Evolutionary conservation across 306 rosid species (phyloP).

Genomic region (Citrullus mucosospermus): DNA sequence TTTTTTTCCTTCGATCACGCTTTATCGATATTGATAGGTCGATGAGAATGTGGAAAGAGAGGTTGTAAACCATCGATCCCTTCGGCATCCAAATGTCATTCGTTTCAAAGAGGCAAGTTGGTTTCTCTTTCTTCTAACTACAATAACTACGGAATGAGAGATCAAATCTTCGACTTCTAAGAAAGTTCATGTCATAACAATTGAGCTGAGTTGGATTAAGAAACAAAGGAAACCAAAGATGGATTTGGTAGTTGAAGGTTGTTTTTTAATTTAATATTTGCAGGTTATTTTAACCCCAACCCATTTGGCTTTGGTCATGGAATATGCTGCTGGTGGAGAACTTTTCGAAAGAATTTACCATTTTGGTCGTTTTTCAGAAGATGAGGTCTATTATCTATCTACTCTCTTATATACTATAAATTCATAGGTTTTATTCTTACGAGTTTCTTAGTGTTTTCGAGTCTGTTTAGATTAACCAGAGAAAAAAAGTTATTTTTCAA

Average conservation of each 20-base stretch:
- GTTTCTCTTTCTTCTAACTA: too few species aligned
- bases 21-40: background rate
- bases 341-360: conserved; percentile 1
- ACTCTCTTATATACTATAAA: background rate
- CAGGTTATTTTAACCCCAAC: conserved; percentile 8
- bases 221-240: background rate
- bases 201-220: background rate
- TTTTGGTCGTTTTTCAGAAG: conserved; percentile 3
- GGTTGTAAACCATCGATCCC: conserved; percentile 3
- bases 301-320: conserved; percentile 6
- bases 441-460: too few species aligned
- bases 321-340: conserved; percentile 8
- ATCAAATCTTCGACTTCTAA: too few species aligned
- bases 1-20: background rate
- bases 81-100: background rate
- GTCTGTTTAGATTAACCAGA: too few species aligned
- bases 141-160: too few species aligned
- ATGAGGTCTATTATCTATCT: background rate
- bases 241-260: background rate
- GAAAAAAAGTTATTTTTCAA: too few species aligned
- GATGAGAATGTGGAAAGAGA: conserved; percentile 11
- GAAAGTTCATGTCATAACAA: too few species aligned
- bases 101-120: conserved; percentile 3
- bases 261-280: background rate
- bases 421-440: too few species aligned